Percentiles rank a stretch among this genome's conserved stretches.
These are phyloP conservation scores for Emmonsiellopsis sp. DNA, from an alignment of 2,329 filamentous ascomycete species.

Conservation along the genomic window DNA sequence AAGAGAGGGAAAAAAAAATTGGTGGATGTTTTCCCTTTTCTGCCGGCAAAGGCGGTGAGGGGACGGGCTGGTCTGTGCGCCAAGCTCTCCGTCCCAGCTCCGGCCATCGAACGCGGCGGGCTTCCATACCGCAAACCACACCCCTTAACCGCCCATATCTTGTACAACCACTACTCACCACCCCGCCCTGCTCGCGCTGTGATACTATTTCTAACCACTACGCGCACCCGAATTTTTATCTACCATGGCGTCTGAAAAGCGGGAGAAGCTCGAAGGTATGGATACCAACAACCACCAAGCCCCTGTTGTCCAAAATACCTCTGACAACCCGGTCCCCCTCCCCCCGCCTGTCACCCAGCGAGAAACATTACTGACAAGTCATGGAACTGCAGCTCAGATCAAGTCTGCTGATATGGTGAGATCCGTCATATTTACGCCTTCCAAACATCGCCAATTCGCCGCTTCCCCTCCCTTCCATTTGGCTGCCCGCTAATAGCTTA, in stretches of 20 bases:
- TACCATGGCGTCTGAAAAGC: slow-evolving; percentile 42
- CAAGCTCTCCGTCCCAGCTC: background rate
- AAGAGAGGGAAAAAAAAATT: slow-evolving; percentile 13
- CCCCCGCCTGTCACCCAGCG: background rate
- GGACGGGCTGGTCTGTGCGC: slow-evolving; percentile 18
- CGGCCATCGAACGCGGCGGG: background rate
- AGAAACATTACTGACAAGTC: background rate
- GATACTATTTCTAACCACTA: background rate
- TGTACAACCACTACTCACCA: background rate
- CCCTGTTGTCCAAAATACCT: background rate
- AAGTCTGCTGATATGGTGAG: slow-evolving; percentile 96
- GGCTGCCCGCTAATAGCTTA: slow-evolving; percentile 13
- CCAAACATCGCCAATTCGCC: slow-evolving; percentile 17
- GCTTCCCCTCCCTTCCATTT: slow-evolving; percentile 5
- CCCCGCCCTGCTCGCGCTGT: background rate
- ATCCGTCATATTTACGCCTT: background rate
- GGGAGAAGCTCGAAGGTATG: slow-evolving; percentile 68
- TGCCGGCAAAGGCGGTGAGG: slow-evolving; percentile 26
- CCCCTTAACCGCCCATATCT: background rate
- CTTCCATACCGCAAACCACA: background rate
- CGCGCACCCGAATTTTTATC: background rate
- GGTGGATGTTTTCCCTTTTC: slow-evolving; percentile 13
- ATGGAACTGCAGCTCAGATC: slow-evolving; percentile 63
- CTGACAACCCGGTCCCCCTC: background rate
- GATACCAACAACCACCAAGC: background rate